Conservation (phyloP, 257 asterid genomes). For the Forsythia viridissima region DNA sequence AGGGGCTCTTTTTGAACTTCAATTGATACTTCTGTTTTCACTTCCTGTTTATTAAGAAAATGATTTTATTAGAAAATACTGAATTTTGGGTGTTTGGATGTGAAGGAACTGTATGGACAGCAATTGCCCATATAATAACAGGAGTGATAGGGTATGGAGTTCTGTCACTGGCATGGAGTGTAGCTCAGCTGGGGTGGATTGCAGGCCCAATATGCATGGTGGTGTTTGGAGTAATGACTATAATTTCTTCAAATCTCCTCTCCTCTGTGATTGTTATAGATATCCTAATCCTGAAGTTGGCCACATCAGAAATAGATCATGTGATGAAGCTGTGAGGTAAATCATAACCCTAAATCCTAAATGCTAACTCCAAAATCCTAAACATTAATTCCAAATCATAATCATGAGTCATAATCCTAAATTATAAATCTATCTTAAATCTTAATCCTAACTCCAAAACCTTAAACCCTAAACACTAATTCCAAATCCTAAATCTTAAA, state of each 20-base stretch:
- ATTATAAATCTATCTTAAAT: too few species aligned
- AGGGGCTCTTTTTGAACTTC: too few species aligned
- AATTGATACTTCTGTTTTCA: too few species aligned
- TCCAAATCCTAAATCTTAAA: too few species aligned
- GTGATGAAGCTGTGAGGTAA: slow-evolving; percentile 52
- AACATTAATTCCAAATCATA: too few species aligned
- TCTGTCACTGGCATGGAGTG: slow-evolving; percentile 61
- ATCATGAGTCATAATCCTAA: too few species aligned
- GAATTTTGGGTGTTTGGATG: slow-evolving; percentile 14
- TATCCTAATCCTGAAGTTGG: slow-evolving; percentile 56
- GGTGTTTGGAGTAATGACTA: slow-evolving; percentile 41
- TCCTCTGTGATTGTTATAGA: slow-evolving; percentile 59
- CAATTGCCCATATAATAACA: slow-evolving; percentile 55
- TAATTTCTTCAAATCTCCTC: slow-evolving; percentile 49
- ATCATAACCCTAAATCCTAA: too few species aligned
- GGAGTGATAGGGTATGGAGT: slow-evolving; percentile 71
- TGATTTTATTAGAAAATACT: background rate
- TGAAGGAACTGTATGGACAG: slow-evolving; percentile 58
- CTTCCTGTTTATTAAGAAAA: background rate
- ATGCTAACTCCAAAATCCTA: too few species aligned
- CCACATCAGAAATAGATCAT: slow-evolving; percentile 51
- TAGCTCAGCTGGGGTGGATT: slow-evolving; percentile 71
- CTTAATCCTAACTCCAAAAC: too few species aligned
- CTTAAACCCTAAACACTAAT: too few species aligned
- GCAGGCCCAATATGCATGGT: slow-evolving; percentile 48